Conservation (phyloP, 106 monocot species). For the Narthecium ossifragum region DNA sequence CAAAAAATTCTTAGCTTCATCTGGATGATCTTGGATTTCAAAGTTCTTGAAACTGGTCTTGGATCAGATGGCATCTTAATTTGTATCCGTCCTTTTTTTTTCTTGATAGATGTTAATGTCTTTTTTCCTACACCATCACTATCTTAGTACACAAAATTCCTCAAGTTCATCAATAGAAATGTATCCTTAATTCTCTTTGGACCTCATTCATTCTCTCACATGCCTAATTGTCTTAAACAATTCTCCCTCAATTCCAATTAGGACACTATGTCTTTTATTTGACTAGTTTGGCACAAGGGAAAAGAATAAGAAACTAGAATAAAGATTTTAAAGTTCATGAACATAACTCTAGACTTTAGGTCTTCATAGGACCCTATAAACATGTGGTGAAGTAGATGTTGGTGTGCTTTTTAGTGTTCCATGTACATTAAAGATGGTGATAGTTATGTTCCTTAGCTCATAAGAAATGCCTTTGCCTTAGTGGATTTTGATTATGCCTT, state of each 20-base stretch:
- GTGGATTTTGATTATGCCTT: too few species aligned
- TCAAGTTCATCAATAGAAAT: neutral
- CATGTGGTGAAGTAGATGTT: neutral
- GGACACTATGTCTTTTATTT: neutral
- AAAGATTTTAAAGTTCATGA: neutral
- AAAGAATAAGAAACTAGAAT: neutral
- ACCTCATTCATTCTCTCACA: too few species aligned
- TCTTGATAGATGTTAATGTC: neutral
- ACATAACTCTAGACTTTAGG: neutral
- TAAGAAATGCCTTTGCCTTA: too few species aligned
- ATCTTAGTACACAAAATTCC: neutral
- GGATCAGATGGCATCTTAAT: too few species aligned
- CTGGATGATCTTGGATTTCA: too few species aligned
- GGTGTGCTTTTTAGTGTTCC: neutral
- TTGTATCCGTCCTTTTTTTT: neutral
- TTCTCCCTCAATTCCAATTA: neutral
- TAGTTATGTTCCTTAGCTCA: neutral
- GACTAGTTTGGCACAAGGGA: neutral
- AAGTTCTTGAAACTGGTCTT: too few species aligned
- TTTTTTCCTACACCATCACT: neutral
- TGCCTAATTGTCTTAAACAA: neutral
- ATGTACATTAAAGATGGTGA: neutral
- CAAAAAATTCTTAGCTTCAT: too few species aligned
- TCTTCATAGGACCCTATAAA: neutral
- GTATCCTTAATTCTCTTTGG: neutral